phyloP scores from a whole-genome alignment of 768 basidiomycete genomes.

The Termitomyces sp. region DNA sequence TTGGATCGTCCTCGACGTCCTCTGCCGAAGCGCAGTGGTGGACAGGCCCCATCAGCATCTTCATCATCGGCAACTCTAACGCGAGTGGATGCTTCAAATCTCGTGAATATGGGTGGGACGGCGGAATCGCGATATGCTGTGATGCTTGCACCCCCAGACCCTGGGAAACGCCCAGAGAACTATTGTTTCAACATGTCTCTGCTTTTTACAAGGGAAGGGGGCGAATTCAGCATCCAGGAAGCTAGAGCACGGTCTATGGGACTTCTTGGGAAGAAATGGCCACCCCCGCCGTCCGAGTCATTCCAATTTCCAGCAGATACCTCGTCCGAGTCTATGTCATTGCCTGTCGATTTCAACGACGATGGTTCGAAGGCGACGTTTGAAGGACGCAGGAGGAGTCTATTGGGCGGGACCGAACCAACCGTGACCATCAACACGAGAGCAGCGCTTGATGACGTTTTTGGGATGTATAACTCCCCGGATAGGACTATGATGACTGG shows the following conservation, averaged over 20 bases:
- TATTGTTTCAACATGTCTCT: constrained; percentile 62
- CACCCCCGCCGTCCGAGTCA: constrained; percentile 48
- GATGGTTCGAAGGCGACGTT: constrained; percentile 42
- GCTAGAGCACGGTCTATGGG: constrained; percentile 78
- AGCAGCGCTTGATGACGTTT: constrained; percentile 89
- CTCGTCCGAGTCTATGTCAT: constrained; percentile 27
- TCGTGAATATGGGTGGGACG: constrained; percentile 29
- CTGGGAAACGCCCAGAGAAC: constrained; percentile 69
- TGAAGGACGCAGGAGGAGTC: constrained; percentile 35
- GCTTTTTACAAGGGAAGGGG: constrained; percentile 67
- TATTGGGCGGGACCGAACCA: constrained; percentile 52
- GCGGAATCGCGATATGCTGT: constrained; percentile 55
- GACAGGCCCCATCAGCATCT: constrained; percentile 25
- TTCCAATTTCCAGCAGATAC: constrained; percentile 12
- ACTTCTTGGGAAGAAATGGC: constrained; percentile 82
- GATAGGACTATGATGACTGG: constrained; percentile 68
- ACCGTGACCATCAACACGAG: constrained; percentile 97
- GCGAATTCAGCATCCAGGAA: constrained; percentile 85
- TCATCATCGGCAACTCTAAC: constrained; percentile 26
- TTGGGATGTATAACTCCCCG: constrained; percentile 93
- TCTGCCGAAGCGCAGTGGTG: constrained; percentile 15
- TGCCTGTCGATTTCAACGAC: constrained; percentile 56
- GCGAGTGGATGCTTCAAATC: constrained; percentile 15
- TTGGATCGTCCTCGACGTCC: constrained; percentile 20
- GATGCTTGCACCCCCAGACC: constrained; percentile 65